These are phyloP conservation scores for Exophiala lecanii-corni DNA, from an alignment of 2,329 filamentous ascomycete genomes.

Conservation along the genomic window DNA sequence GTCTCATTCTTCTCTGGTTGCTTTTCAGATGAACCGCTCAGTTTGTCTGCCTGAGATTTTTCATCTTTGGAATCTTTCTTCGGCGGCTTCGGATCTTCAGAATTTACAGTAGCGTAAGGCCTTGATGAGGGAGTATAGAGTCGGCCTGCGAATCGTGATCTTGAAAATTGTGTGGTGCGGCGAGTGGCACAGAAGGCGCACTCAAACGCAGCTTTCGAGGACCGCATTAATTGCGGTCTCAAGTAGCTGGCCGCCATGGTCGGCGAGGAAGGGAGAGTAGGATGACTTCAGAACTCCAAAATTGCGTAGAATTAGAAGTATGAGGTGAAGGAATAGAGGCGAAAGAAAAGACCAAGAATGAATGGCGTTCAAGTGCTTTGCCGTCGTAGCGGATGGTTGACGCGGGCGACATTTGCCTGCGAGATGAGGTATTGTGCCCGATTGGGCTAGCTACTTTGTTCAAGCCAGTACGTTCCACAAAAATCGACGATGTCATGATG, in stretches of 20 bases:
- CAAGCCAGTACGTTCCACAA: neutral
- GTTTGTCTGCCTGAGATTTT: slow-evolving; percentile 27
- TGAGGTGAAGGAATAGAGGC: too few species aligned
- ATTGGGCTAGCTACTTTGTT: neutral
- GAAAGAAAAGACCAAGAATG: too few species aligned
- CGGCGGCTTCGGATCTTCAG: slow-evolving; percentile 42
- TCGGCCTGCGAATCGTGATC: slow-evolving; percentile 34
- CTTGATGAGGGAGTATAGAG: slow-evolving; percentile 37
- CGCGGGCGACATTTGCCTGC: slow-evolving; percentile 21
- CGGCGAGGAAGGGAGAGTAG: slow-evolving; percentile 7
- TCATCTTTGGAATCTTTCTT: slow-evolving; percentile 28
- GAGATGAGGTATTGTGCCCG: neutral
- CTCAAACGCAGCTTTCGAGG: slow-evolving; percentile 52
- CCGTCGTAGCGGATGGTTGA: slow-evolving; percentile 15
- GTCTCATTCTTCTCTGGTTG: slow-evolving; percentile 41
- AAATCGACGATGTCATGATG: slow-evolving; percentile 15
- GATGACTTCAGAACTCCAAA: slow-evolving; percentile 3
- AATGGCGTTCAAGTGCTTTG: too few species aligned
- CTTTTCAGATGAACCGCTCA: slow-evolving; percentile 32
- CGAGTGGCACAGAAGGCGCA: slow-evolving; percentile 46
- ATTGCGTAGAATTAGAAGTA: neutral
- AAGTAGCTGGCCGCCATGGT: slow-evolving; percentile 26
- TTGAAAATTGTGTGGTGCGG: slow-evolving; percentile 36
- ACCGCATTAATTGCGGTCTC: slow-evolving; percentile 25
- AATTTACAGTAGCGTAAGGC: slow-evolving; percentile 42